A percentile compares a stretch with the other conserved stretches of the same genome.
These are phyloP conservation scores for Moesziomyces aphidis DNA, from an alignment of 1,284 basidiomycete species.

Conservation along the genomic window DNA sequence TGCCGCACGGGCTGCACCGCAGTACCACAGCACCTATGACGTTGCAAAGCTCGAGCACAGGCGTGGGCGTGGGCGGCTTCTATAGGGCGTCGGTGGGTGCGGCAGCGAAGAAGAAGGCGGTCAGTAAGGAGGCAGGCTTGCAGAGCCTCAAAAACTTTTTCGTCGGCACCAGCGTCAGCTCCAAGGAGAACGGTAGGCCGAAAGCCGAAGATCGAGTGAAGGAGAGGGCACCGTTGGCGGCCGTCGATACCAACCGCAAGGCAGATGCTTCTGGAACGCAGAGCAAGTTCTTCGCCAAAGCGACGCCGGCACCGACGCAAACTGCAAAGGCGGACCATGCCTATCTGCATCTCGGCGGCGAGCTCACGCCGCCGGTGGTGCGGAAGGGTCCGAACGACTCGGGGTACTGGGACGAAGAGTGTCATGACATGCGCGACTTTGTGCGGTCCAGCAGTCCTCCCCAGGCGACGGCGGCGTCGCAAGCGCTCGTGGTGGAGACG, in stretches of 20 bases:
- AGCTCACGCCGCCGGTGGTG: conserved; percentile 23
- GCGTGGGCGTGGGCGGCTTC: conserved; percentile 14
- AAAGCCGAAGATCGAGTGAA: background rate
- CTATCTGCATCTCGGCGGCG: conserved; percentile 36
- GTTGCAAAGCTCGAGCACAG: background rate
- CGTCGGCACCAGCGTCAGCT: background rate
- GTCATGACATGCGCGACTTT: conserved; percentile 39
- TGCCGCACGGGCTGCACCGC: conserved; percentile 7
- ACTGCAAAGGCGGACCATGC: conserved; percentile 16
- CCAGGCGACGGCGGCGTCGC: conserved; percentile 15
- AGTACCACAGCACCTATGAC: conserved; percentile 26
- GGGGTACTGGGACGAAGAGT: conserved; percentile 43
- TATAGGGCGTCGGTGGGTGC: conserved; percentile 11
- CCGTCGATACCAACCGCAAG: conserved; percentile 22
- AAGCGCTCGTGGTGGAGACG: conserved; percentile 32
- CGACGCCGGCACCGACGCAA: conserved; percentile 3
- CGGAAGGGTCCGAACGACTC: conserved; percentile 26
- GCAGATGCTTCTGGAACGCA: background rate
- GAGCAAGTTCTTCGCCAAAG: conserved; percentile 33
- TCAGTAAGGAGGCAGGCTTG: conserved; percentile 34
- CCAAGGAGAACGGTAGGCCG: background rate
- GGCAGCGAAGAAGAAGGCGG: conserved; percentile 25
- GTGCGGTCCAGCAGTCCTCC: conserved; percentile 35
- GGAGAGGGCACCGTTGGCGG: conserved; percentile 12
- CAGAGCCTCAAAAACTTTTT: conserved; percentile 49